Percentiles rank a stretch among this genome's conserved stretches.
phyloP scores from a whole-genome alignment of 2,329 filamentous ascomycete species.

The Furcasterigmium sp. region DNA sequence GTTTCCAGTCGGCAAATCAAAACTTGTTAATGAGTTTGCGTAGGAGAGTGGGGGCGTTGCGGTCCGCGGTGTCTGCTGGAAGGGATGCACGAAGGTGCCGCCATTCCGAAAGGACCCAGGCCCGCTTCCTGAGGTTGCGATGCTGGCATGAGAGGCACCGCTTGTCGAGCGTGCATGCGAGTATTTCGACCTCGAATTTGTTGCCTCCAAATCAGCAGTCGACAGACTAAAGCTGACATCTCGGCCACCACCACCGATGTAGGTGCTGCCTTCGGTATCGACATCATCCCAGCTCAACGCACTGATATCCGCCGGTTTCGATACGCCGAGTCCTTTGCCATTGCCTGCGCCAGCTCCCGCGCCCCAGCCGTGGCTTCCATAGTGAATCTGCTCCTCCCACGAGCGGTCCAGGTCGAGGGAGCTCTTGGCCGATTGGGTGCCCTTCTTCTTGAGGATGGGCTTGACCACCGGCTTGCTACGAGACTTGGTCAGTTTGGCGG shows the following conservation, averaged over 20 bases:
- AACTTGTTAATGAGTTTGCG: conserved; percentile 48
- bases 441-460: conserved; percentile 57
- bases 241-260: conserved; percentile 13
- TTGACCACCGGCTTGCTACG: conserved; percentile 47
- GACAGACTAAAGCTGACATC: conserved; percentile 44
- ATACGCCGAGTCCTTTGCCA: conserved; percentile 11
- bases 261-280: conserved; percentile 12
- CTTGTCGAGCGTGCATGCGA: conserved; percentile 55
- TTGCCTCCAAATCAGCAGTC: conserved; percentile 21
- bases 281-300: conserved; percentile 2
- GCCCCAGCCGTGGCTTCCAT: conserved; percentile 27
- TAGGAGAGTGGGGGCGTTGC: conserved; percentile 56
- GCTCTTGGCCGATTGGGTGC: conserved; percentile 51
- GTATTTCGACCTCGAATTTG: conserved; percentile 31
- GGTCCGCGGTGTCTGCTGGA: conserved; percentile 58
- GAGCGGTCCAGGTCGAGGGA: conserved; percentile 55
- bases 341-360: conserved; percentile 8
- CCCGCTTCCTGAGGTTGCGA: conserved; percentile 48
- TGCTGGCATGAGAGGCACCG: conserved; percentile 51
- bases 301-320: neutral
- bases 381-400: conserved; percentile 48
- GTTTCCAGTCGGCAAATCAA: conserved; percentile 30
- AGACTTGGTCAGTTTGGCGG: conserved; percentile 38
- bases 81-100: conserved; percentile 53
- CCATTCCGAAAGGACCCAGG: conserved; percentile 31